phyloP scores from a whole-genome alignment of 2,329 filamentous ascomycete species.

The Massarina eburnea region DNA sequence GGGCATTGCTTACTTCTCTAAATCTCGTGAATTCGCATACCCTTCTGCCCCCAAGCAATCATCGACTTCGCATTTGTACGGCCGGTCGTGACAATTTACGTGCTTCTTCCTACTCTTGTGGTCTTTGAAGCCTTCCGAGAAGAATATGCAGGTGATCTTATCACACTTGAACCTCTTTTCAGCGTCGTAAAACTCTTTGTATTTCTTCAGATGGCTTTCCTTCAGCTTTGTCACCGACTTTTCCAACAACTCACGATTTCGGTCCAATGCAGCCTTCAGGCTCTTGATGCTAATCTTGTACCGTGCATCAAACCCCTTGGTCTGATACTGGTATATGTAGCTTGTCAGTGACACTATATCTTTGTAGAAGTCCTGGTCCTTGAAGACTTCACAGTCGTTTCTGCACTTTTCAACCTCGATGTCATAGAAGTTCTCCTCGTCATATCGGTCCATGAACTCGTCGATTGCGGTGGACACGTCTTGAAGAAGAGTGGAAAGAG shows the following conservation, averaged over 20 bases:
- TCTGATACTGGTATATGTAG: constrained; percentile 33
- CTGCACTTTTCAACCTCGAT: constrained; percentile 16
- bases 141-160: constrained; percentile 46
- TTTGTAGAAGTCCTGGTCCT: constrained; percentile 19
- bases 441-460: constrained; percentile 20
- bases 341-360: constrained; percentile 27
- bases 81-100: constrained; percentile 44
- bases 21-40: constrained; percentile 45
- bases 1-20: constrained; percentile 24
- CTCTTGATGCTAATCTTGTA: constrained; percentile 34
- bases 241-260: constrained; percentile 37
- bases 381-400: constrained; percentile 14
- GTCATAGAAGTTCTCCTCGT: constrained; percentile 20
- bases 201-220: constrained; percentile 6
- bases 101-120: constrained; percentile 39
- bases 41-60: constrained; percentile 43
- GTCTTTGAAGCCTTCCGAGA: constrained; percentile 46
- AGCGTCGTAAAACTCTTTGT: constrained; percentile 40
- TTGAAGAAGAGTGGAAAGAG: constrained; percentile 2
- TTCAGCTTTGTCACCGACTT: constrained; percentile 15
- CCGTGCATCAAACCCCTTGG: constrained; percentile 31
- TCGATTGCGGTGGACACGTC: constrained; percentile 17
- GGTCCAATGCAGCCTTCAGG: constrained; percentile 24
- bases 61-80: constrained; percentile 41
- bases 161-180: constrained; percentile 46